phyloP scores from a whole-genome alignment of 257 asterid genomes.

The Solanum virginianum region DNA sequence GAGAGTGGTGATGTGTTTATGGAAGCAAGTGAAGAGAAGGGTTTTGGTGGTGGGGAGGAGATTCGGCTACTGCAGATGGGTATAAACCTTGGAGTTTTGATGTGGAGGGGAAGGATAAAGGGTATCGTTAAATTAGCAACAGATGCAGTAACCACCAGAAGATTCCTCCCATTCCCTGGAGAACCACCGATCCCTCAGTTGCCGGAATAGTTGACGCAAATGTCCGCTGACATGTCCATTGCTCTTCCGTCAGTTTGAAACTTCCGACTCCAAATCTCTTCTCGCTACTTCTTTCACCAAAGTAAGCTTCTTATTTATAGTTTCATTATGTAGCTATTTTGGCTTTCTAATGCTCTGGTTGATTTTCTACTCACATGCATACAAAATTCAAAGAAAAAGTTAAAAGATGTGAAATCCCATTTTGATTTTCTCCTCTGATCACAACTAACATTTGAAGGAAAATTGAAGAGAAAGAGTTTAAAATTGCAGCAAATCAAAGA shows the following conservation, averaged over 20 bases:
- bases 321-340: neutral
- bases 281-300: conserved; percentile 20
- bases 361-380: too few species aligned
- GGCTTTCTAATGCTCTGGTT: neutral
- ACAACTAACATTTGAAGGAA: too few species aligned
- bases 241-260: conserved; percentile 38
- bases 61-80: conserved; percentile 22
- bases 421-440: too few species aligned
- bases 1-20: conserved; percentile 10
- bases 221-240: conserved; percentile 39
- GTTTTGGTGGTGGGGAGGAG: conserved; percentile 8
- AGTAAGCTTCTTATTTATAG: conserved; percentile 23
- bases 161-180: neutral
- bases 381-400: too few species aligned
- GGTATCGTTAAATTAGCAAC: conserved; percentile 3
- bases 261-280: conserved; percentile 28
- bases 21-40: neutral
- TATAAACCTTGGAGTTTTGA: conserved; percentile 37
- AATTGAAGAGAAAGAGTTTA: too few species aligned
- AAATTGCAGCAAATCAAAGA: too few species aligned
- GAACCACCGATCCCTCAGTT: neutral
- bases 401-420: too few species aligned
- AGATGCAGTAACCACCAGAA: neutral
- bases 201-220: conserved; percentile 18
- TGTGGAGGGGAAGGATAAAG: conserved; percentile 27